These are phyloP conservation scores for Cyberlindnera bimundalis DNA, from an alignment of 805 yeast species.

Conservation along the genomic window DNA sequence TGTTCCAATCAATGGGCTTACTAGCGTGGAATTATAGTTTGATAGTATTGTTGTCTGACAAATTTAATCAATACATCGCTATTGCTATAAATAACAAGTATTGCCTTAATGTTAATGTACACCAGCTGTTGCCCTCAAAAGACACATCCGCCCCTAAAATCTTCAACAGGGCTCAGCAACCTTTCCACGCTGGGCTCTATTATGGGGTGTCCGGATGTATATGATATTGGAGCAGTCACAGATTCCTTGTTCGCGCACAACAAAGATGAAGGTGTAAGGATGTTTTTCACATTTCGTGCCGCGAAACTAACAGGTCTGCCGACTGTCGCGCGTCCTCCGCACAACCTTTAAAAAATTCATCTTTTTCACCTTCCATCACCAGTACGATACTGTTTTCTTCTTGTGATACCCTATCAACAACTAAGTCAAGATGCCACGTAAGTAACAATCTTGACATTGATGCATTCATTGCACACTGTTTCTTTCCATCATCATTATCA, in stretches of 20 bases:
- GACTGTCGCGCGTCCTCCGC: neutral
- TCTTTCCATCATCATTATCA: constrained; percentile 1
- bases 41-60: too few species aligned
- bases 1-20: too few species aligned
- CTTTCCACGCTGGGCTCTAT: neutral
- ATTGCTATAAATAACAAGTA: too few species aligned
- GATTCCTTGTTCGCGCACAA: too few species aligned
- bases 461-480: constrained; percentile 1
- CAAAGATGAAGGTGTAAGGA: constrained; percentile 1
- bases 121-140: constrained; percentile 1
- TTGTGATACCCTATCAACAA: constrained; percentile 5
- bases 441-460: constrained; percentile 11
- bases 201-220: constrained; percentile 1
- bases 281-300: constrained; percentile 1
- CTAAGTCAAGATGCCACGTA: constrained; percentile 31
- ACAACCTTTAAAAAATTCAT: neutral
- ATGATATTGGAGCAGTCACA: constrained; percentile 4
- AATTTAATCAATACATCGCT: too few species aligned
- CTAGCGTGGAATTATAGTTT: too few species aligned
- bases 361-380: constrained; percentile 5
- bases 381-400: neutral
- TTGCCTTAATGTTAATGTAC: too few species aligned
- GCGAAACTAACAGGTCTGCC: too few species aligned
- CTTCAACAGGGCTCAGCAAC: constrained; percentile 7
- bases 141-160: too few species aligned